Evolutionary conservation across 305 asterid species (phyloP).

Genomic region (Fraxinus floribunda): DNA sequence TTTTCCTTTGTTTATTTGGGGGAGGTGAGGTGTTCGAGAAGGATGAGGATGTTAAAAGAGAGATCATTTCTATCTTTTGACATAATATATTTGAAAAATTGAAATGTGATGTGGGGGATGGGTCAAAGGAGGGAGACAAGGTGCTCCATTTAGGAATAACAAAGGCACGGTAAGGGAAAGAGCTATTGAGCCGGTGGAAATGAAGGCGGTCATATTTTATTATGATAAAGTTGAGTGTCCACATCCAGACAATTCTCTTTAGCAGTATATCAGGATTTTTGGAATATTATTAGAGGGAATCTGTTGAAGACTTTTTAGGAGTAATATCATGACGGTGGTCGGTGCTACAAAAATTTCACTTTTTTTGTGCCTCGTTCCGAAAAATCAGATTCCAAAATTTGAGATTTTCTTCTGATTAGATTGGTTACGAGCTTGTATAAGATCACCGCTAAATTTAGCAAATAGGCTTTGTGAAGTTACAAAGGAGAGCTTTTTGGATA

Average conservation of each 20-base stretch:
- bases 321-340: background rate
- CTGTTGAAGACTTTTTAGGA: background rate
- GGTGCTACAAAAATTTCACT: background rate
- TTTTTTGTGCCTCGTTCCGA: background rate
- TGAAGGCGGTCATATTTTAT: background rate
- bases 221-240: background rate
- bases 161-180: background rate
- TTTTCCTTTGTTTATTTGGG: background rate
- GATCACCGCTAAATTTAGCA: background rate
- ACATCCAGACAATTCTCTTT: background rate
- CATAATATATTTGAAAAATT: background rate
- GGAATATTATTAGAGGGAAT: background rate
- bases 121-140: background rate
- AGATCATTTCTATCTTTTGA: background rate
- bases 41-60: background rate
- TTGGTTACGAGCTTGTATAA: background rate
- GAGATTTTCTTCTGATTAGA: background rate
- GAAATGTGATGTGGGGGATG: background rate
- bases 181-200: background rate
- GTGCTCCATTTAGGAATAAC: background rate
- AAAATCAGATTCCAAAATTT: background rate
- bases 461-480: background rate
- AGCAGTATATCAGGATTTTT: background rate
- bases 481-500: background rate
- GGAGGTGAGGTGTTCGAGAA: background rate